phyloP scores from a whole-genome alignment of 2,329 filamentous ascomycete genomes.

The Ambrosiella beaveri region DNA sequence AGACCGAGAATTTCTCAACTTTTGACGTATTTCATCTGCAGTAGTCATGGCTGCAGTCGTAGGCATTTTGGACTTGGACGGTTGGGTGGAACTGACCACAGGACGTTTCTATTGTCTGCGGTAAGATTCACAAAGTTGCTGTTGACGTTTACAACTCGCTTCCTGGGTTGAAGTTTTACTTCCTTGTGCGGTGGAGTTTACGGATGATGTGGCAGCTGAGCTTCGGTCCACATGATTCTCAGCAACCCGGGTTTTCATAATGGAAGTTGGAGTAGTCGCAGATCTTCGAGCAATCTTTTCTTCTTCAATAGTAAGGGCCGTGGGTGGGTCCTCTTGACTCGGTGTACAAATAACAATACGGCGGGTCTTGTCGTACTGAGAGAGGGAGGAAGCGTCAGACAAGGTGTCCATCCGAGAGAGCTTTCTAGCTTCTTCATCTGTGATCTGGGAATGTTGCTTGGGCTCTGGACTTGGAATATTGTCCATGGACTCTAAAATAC shows the following conservation, averaged over 20 bases:
- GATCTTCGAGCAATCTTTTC: conserved; percentile 22
- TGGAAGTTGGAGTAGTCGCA: conserved; percentile 19
- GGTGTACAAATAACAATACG: conserved; percentile 18
- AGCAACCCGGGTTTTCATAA: conserved; percentile 18
- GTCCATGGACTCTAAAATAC: conserved; percentile 9
- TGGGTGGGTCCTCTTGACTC: conserved; percentile 2
- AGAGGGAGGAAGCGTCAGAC: not conserved
- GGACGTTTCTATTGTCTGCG: not conserved
- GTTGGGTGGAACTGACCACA: conserved; percentile 1
- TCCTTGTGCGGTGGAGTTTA: not conserved
- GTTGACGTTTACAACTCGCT: conserved; percentile 2
- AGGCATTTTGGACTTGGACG: not conserved
- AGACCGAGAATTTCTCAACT: not conserved
- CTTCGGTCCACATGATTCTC: not conserved
- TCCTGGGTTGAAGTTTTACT: conserved; percentile 15
- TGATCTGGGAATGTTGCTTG: not conserved
- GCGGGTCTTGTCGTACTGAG: conserved; percentile 7
- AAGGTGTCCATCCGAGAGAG: not conserved
- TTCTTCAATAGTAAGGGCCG: conserved; percentile 21
- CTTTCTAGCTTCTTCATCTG: not conserved
- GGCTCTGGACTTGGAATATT: conserved; percentile 8
- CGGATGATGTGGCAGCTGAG: too few species aligned
- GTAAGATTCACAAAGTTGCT: conserved; percentile 2
- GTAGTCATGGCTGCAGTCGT: not conserved
- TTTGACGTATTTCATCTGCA: conserved; percentile 10